Conservation (phyloP, 768 basidiomycete species). For the Daedaleopsis sinensis region DNA sequence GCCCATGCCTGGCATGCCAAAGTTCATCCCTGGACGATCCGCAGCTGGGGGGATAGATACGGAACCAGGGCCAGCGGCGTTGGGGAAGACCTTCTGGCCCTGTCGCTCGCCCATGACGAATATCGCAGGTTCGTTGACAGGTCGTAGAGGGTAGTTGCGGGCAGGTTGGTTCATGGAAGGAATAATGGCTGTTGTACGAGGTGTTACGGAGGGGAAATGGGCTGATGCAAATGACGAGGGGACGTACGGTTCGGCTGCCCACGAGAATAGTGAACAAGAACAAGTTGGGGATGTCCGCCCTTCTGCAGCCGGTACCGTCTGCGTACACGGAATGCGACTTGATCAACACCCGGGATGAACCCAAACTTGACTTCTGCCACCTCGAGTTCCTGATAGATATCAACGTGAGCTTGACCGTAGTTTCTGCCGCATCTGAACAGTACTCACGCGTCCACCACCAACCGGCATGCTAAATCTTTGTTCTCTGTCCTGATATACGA, state of each 20-base stretch:
- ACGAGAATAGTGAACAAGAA: conserved; percentile 77
- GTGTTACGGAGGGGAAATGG: background rate
- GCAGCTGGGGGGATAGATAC: conserved; percentile 1
- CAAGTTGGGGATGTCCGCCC: conserved; percentile 73
- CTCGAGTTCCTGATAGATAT: conserved; percentile 66
- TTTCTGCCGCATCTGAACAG: background rate
- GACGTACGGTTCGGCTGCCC: conserved; percentile 62
- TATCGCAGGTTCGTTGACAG: conserved; percentile 64
- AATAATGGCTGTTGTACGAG: conserved; percentile 50
- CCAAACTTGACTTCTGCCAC: conserved; percentile 74
- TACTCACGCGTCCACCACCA: conserved; percentile 55
- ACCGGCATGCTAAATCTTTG: conserved; percentile 57
- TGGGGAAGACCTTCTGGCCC: conserved; percentile 61
- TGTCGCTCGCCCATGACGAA: conserved; percentile 74
- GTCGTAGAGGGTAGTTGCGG: conserved; percentile 72
- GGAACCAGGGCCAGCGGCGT: conserved; percentile 13
- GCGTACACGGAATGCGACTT: conserved; percentile 66
- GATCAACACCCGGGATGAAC: conserved; percentile 72
- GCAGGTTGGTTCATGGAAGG: conserved; percentile 64
- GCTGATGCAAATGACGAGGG: background rate
- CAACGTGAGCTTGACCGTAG: background rate
- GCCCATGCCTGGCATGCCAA: conserved; percentile 13
- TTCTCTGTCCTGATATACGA: conserved; percentile 78
- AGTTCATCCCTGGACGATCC: conserved; percentile 20
- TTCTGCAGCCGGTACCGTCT: conserved; percentile 73